Evolutionary conservation across 2,329 filamentous ascomycete species (phyloP).

Genomic region (Cladorrhinum sp.): DNA sequence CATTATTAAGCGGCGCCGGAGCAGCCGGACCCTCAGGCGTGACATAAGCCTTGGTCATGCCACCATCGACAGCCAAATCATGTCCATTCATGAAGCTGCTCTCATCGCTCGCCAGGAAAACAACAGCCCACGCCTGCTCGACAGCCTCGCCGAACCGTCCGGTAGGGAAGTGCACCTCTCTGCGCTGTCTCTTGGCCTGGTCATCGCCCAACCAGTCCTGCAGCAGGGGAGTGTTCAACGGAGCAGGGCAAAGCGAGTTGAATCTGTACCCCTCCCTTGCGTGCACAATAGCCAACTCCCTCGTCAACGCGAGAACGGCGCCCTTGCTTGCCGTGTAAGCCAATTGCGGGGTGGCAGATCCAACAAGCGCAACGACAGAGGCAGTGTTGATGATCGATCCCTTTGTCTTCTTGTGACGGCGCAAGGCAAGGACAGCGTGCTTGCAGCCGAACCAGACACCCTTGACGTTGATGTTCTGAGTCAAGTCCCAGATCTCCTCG

Average conservation of each 20-base stretch:
- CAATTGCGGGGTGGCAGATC: slow-evolving; percentile 81
- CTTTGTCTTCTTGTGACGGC: slow-evolving; percentile 72
- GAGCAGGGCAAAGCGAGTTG: slow-evolving; percentile 86
- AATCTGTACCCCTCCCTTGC: slow-evolving; percentile 85
- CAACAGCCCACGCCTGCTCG: slow-evolving; percentile 84
- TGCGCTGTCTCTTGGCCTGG: slow-evolving; percentile 71
- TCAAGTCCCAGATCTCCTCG: slow-evolving; percentile 91
- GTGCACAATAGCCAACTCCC: slow-evolving; percentile 88
- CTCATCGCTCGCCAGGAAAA: slow-evolving; percentile 86
- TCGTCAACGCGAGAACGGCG: slow-evolving; percentile 83
- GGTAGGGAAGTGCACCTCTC: slow-evolving; percentile 85
- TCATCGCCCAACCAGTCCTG: slow-evolving; percentile 95
- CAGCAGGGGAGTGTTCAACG: slow-evolving; percentile 85
- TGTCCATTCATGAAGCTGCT: slow-evolving; percentile 85
- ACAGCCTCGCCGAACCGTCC: slow-evolving; percentile 91
- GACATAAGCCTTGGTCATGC: slow-evolving; percentile 90
- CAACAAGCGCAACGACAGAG: slow-evolving; percentile 82
- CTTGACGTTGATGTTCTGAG: slow-evolving; percentile 93
- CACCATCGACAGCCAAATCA: slow-evolving; percentile 94
- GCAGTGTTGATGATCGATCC: slow-evolving; percentile 91
- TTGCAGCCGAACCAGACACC: slow-evolving; percentile 97
- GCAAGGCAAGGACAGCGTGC: slow-evolving; percentile 79
- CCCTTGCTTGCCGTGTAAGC: slow-evolving; percentile 95
- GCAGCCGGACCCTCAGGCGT: slow-evolving; percentile 60
- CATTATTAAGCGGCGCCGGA: slow-evolving; percentile 58